These are phyloP conservation scores for Podospora pseudopauciseta DNA, from an alignment of 495 filamentous ascomycete species.

Conservation along the genomic window DNA sequence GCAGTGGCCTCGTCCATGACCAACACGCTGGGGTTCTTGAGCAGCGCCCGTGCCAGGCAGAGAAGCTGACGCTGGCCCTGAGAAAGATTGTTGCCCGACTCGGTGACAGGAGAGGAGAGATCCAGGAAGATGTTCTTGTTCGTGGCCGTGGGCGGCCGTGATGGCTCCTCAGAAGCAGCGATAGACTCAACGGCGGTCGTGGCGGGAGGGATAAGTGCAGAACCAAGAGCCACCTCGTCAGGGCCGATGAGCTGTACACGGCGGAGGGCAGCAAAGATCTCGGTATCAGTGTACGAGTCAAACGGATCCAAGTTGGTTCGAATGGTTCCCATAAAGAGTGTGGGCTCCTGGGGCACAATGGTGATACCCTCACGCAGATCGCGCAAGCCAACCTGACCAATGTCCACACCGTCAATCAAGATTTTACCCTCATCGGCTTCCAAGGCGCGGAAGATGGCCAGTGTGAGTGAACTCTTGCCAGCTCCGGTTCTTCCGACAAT, in stretches of 20 bases:
- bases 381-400: slow-evolving; percentile 80
- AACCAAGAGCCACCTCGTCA: slow-evolving; percentile 36
- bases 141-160: slow-evolving; percentile 41
- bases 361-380: slow-evolving; percentile 93
- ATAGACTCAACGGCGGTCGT: slow-evolving; percentile 18
- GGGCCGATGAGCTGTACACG: slow-evolving; percentile 85
- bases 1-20: slow-evolving; percentile 99
- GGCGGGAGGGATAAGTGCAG: slow-evolving; percentile 16
- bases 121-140: slow-evolving; percentile 97
- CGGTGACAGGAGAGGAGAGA: slow-evolving; percentile 76
- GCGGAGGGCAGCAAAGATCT: slow-evolving; percentile 82
- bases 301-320: slow-evolving; percentile 96
- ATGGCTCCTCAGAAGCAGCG: slow-evolving; percentile 20
- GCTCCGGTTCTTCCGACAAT: slow-evolving; percentile 96
- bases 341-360: slow-evolving; percentile 97
- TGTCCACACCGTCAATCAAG: slow-evolving; percentile 84
- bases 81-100: slow-evolving; percentile 93
- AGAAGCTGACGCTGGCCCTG: slow-evolving; percentile 95
- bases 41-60: slow-evolving; percentile 88
- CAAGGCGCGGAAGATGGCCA: slow-evolving; percentile 95
- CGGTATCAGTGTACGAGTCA: slow-evolving; percentile 80
- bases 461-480: slow-evolving; percentile 91
- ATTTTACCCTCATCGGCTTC: slow-evolving; percentile 92
- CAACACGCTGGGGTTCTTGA: slow-evolving; percentile 86
- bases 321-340: slow-evolving; percentile 93